Conservation (phyloP, 2,329 filamentous ascomycete genomes). For the Talaromyces rugulosus region DNA sequence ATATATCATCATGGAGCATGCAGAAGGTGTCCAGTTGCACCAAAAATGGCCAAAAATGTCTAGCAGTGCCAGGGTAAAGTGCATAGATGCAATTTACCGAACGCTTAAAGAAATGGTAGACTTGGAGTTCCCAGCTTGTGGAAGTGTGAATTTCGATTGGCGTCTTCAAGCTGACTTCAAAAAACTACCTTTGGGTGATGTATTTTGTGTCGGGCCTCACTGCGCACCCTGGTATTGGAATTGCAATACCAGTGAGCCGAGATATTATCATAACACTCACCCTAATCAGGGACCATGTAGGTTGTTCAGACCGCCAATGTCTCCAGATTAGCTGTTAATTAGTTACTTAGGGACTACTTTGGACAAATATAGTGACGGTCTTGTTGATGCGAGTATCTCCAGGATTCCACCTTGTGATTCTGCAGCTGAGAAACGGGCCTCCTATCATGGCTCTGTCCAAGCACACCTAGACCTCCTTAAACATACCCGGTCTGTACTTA, state of each 20-base stretch:
- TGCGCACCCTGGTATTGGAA: constrained; percentile 26
- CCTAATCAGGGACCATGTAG: constrained; percentile 39
- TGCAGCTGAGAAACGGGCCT: constrained; percentile 18
- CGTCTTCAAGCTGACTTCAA: background rate
- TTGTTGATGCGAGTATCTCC: constrained; percentile 37
- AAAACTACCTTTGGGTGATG: constrained; percentile 21
- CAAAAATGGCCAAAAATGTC: constrained; percentile 29
- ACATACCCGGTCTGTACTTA: constrained; percentile 24
- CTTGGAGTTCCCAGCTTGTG: constrained; percentile 26
- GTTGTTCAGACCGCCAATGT: constrained; percentile 11
- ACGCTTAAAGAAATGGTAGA: constrained; percentile 20
- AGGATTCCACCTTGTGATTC: constrained; percentile 26
- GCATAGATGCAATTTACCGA: constrained; percentile 10
- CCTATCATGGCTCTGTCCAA: constrained; percentile 33
- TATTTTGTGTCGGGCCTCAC: constrained; percentile 31
- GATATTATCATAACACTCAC: constrained; percentile 28
- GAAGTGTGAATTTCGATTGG: constrained; percentile 22
- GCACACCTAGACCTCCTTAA: constrained; percentile 31
- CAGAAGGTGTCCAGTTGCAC: constrained; percentile 27
- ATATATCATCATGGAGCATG: constrained; percentile 41
- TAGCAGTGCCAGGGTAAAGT: constrained; percentile 22
- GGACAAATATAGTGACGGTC: constrained; percentile 29
- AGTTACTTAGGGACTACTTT: constrained; percentile 30
- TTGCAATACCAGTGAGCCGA: constrained; percentile 16
- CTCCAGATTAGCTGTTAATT: background rate